Base-by-base conservation (phyloP, 2,329 filamentous ascomycete species). In the Exserohilum turcica region DNA sequence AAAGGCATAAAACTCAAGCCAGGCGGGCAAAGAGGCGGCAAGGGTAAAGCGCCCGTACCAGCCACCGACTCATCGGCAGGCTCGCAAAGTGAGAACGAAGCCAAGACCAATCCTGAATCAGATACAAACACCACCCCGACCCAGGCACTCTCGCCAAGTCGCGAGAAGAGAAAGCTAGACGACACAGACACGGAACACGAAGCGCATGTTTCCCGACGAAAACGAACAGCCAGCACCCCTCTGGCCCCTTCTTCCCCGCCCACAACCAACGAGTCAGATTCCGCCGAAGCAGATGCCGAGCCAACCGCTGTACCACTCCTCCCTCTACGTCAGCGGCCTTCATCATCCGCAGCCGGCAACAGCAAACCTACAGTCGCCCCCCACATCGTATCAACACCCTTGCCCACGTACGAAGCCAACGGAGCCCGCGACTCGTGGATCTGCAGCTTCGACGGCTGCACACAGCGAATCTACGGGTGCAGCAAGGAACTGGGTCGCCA, bases 361-460 rank as follows among this genome's bases (percentile, higher is more conserved):
- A 50, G 51, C 7, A 62, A 63, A 33, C 45, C 60, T 5, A 42
- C 32, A 7, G 40, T 67, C 6, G 35, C 60, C 5, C 57, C 65
- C 7, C 56, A 65, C 3, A 49, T 74, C 1, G 52, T 74, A 24
- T 68, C 70, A 1, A 71, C 68, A 5, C 67, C 72, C 0, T 54
- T 74, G 7, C 72, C 73, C 10, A 70, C 71, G 6, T 71, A 70
- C 52, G 58, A 66, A 33, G 46, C 76, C 2, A 75, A 79, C 29
- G 86, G 84, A 0, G 82, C 84, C 0, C 79, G 85, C 53, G 82
- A 86, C 47, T 85, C 84, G 0, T 91, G 88, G 87, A 77, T 76
- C 1, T 91, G 88, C 64, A 81, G 82, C 4, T 80, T 87, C 56
- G 82, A 85, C 9, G 85, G 82, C 19, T 91, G 88, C 64, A 76